Evolutionary conservation across 2,329 filamentous ascomycete species (phyloP), one percentile per base, ranked within the genome.

Genomic region (Ceratocystis ficicola): DNA sequence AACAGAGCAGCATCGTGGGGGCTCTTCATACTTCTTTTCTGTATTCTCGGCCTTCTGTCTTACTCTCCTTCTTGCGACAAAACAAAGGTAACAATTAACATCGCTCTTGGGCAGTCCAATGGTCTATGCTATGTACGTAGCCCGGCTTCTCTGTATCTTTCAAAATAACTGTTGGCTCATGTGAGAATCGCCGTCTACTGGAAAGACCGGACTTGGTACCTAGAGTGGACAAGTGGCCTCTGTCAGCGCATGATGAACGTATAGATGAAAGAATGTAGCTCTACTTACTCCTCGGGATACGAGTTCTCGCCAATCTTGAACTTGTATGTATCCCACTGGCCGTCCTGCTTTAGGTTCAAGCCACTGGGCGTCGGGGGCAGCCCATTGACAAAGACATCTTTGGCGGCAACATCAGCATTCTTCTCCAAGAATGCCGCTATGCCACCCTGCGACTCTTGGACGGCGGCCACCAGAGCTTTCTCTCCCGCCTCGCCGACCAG

Each of bases 291-390:
- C 63, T 82, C 80, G 44, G 82, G 78, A 76, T 95, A 96, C 68
- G 87, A 82, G 72, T 87, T 82, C 73, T 92, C 86, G 72, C 79
- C 77, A 44, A 79, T 76, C 69, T 77, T 76, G 72, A 95, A 85
- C 76, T 86, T 84, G 75, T 91, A 85, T 73, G 86, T 84, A 73
- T 85, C 80, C 78, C 84, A 84, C 68, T 79, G 74, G 55, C 81
- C 80, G 59, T 75, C 77, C 60, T 75, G 75, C 70, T 76, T 75
- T 67, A 80, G 71, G 70, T 79, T 83, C 75, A 86, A 77, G n/a
- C 89, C 86, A 72, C 85, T 86, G 17, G 93, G 94, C 72, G 88
- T 77, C n/a, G 94, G 94, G 66, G 94, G 94, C 76, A 99, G 76
- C 1, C 93, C 92, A 71, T 87, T 81, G 57, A 87, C 81, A 63